Base-by-base conservation (phyloP, 176 grass and related monocot genomes). In the Dendrocalamus sinicus region DNA sequence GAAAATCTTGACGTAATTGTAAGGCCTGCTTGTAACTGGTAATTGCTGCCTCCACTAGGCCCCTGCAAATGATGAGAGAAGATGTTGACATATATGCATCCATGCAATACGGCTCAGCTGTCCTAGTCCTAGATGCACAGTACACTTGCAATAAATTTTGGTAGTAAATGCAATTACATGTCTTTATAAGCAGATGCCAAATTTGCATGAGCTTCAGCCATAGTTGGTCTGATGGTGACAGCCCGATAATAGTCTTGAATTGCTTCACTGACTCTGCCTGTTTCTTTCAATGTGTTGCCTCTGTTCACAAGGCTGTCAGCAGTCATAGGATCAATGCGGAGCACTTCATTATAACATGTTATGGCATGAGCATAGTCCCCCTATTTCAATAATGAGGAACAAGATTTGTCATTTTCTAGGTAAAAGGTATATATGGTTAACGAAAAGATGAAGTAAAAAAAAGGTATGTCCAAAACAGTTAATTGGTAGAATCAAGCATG, bases 191-290 rank as follows among this genome's bases (percentile, higher is more conserved):
- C 88, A 44, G 88, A 90, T 67, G 88, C 91, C 73, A 93, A 87
- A 72, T 90, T 90, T 72, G 91, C 91, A 85, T 93, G 91, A 53
- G 91, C 91, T 90, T 93, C 88, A 62, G 91, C 85, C 91, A 93
- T 93, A 50, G 85, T 88, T 68, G 91, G 91, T 72, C 91, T 88
- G 35, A 90, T 86, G 3, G 77, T 86, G 28, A 75, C 81, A 41
- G 85, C 91, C 14, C 75, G 70, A 45, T 90, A 43, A 68, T 93
- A 93, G 87, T 93, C 91, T 73, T 93, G 91, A 73, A 90, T 90
- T 64, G 91, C 91, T 76, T 93, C 91, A 47, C 53, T 90, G 72
- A 90, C 85, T 67, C 91, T 83, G 39, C 88, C 88, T 82, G 87
- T 84, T 70, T 93, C 91, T 73, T 93, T 93, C 32, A 93, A 90